Percentiles rank a stretch among this genome's conserved stretches.
Evolutionary conservation across 1,139 yeast genomes (phyloP).

Genomic region (Candida tropicalis): DNA sequence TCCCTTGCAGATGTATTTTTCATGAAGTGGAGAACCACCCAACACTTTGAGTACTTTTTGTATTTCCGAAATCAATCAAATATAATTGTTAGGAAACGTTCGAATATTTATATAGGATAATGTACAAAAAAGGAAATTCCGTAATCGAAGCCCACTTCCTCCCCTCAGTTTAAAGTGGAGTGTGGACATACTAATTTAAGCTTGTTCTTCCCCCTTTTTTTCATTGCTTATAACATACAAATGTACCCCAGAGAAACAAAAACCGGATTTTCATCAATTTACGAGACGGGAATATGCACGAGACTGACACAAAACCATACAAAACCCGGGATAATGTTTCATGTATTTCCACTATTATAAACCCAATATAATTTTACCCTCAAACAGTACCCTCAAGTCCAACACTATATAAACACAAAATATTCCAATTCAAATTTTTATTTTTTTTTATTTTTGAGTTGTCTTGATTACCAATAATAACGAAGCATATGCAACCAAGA

Average conservation of each 20-base stretch:
- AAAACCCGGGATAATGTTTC: not conserved
- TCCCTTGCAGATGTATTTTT: too few relatives aligned
- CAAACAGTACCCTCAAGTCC: not conserved
- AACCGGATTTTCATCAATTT: conserved; percentile 1
- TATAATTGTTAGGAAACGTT: too few relatives aligned
- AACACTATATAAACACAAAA: not conserved
- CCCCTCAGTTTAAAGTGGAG: too few relatives aligned
- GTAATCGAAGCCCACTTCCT: not conserved
- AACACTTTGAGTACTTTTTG: not conserved
- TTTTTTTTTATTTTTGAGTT: too few relatives aligned
- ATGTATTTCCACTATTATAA: not conserved
- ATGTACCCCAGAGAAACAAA: not conserved
- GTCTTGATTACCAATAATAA: not conserved
- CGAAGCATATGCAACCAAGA: not conserved
- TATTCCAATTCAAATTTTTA: too few relatives aligned
- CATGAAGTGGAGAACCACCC: too few relatives aligned
- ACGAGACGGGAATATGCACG: conserved; percentile 5
- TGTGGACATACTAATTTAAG: too few relatives aligned
- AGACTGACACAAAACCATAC: not conserved
- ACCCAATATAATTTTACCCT: not conserved
- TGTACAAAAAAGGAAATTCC: not conserved
- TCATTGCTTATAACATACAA: not conserved
- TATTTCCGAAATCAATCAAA: conserved; percentile 1
- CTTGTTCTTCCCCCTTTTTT: not conserved
- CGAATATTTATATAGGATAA: too few relatives aligned